phyloP scores from a whole-genome alignment of 2,329 filamentous ascomycete species.

The Stemphylium beticola region DNA sequence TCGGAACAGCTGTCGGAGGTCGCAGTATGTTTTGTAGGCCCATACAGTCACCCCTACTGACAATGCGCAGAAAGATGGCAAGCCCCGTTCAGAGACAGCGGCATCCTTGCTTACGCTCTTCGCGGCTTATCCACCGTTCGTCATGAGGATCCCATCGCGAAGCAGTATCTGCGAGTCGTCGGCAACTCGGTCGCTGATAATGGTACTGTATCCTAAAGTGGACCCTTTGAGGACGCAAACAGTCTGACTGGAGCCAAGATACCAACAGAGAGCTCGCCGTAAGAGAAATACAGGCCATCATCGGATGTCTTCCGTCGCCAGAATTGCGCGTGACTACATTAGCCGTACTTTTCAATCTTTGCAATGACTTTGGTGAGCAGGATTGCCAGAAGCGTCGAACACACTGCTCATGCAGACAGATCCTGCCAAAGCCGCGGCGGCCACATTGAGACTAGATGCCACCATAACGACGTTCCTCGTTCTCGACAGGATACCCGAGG shows the following conservation, averaged over 20 bases:
- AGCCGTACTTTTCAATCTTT: slow-evolving; percentile 54
- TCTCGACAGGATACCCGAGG: slow-evolving; percentile 36
- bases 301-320: slow-evolving; percentile 31
- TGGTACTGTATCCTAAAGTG: slow-evolving; percentile 27
- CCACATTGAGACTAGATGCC: slow-evolving; percentile 42
- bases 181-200: slow-evolving; percentile 49
- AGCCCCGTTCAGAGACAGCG: slow-evolving; percentile 31
- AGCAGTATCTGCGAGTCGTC: slow-evolving; percentile 47
- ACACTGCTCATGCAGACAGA: slow-evolving; percentile 34
- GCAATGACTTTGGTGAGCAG: slow-evolving; percentile 48
- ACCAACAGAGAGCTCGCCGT: slow-evolving; percentile 39
- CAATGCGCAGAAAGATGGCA: slow-evolving; percentile 38
- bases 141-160: slow-evolving; percentile 28
- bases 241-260: slow-evolving; percentile 36
- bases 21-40: slow-evolving; percentile 28
- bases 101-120: slow-evolving; percentile 38
- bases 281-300: slow-evolving; percentile 33
- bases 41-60: slow-evolving; percentile 27
- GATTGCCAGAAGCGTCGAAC: slow-evolving; percentile 6
- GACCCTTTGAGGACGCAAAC: not conserved
- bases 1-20: slow-evolving; percentile 44
- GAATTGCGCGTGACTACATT: slow-evolving; percentile 39
- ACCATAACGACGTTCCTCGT: slow-evolving; percentile 36
- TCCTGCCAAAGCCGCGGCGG: slow-evolving; percentile 43
- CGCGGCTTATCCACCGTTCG: slow-evolving; percentile 30